Evolutionary conservation across 441 rosid species (phyloP).

Genomic region (Raphanus hybrid): DNA sequence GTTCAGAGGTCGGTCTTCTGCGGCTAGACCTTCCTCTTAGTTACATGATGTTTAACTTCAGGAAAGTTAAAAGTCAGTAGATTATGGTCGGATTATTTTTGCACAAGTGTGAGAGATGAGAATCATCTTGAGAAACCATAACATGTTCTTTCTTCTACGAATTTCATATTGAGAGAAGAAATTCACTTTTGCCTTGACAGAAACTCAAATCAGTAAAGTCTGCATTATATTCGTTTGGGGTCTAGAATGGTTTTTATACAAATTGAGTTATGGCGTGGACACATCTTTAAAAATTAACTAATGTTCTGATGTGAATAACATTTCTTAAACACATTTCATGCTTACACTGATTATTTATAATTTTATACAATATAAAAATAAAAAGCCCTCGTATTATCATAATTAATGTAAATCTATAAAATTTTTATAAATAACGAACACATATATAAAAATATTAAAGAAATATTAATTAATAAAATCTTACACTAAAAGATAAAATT

Average conservation of each 20-base stretch:
- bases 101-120: slow-evolving; percentile 1
- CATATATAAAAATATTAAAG: too few species aligned
- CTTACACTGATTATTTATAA: not conserved
- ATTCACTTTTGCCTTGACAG: slow-evolving; percentile 10
- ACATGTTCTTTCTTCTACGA: not conserved
- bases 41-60: not conserved
- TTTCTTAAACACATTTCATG: not conserved
- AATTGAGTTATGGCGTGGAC: too few species aligned
- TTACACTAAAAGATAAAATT: too few species aligned
- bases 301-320: too few species aligned
- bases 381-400: not conserved
- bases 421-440: too few species aligned
- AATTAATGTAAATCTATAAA: too few species aligned
- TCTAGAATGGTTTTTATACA: not conserved
- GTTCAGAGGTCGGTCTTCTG: slow-evolving; percentile 41
- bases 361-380: not conserved
- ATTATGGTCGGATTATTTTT: slow-evolving; percentile 8
- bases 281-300: too few species aligned
- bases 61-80: not conserved
- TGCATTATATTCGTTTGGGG: slow-evolving; percentile 3
- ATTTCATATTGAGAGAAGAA: not conserved
- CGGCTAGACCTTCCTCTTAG: slow-evolving; percentile 34
- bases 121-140: slow-evolving; percentile 9
- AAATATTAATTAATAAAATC: too few species aligned
- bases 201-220: not conserved